These are phyloP conservation scores for Aspergillus clavatus DNA, from an alignment of 2,329 filamentous ascomycete species.

Conservation along the genomic window DNA sequence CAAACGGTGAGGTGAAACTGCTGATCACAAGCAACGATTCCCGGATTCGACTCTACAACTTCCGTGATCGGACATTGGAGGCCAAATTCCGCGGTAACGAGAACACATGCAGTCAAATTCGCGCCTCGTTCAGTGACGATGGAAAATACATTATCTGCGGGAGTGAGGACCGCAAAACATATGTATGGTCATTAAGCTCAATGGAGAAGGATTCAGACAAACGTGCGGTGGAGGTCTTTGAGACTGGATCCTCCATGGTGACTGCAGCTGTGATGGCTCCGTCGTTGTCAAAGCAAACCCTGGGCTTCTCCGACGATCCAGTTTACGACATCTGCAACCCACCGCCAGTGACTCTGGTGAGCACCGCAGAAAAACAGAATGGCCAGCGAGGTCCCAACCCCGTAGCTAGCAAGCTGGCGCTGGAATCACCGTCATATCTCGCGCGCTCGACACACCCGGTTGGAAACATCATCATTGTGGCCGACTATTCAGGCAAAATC, in stretches of 20 bases:
- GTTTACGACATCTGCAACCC: conserved; percentile 97
- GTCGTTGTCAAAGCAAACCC: conserved; percentile 66
- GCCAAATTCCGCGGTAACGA: conserved; percentile 89
- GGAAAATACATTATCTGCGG: conserved; percentile 83
- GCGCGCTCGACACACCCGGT: conserved; percentile 69
- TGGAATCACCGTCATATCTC: conserved; percentile 72
- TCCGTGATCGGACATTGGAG: conserved; percentile 78
- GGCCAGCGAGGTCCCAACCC: conserved; percentile 19
- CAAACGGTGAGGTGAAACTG: conserved; percentile 68
- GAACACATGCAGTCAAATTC: conserved; percentile 85
- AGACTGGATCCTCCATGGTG: conserved; percentile 82
- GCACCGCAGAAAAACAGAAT: conserved; percentile 43
- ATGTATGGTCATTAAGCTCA: conserved; percentile 74
- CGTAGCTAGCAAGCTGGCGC: conserved; percentile 44
- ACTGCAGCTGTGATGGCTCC: conserved; percentile 87
- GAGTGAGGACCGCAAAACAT: conserved; percentile 84
- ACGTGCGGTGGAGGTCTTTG: conserved; percentile 79
- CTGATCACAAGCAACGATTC: conserved; percentile 95
- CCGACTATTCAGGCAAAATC: conserved; percentile 81
- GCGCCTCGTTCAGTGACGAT: conserved; percentile 83
- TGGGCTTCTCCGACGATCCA: conserved; percentile 79
- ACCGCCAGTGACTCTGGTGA: conserved; percentile 77
- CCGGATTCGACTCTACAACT: conserved; percentile 80
- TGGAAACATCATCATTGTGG: conserved; percentile 88
- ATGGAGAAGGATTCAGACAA: conserved; percentile 70